A percentile compares a stretch with the other conserved stretches of the same genome.
Evolutionary conservation across 129 eudicot genomes (phyloP).

Genomic region (Ambrosia trifida): DNA sequence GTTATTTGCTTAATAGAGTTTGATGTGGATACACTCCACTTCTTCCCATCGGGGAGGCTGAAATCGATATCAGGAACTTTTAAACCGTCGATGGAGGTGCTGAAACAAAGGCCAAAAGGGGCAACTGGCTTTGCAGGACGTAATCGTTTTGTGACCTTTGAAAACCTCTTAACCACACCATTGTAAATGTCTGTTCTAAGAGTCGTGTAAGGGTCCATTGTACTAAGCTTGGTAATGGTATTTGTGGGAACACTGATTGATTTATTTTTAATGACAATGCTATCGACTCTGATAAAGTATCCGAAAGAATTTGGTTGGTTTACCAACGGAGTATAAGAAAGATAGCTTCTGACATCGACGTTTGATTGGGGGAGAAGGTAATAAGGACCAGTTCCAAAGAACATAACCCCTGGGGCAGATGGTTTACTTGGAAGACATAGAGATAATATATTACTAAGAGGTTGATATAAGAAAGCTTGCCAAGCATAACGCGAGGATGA

Average conservation of each 20-base stretch:
- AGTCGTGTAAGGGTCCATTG: conserved; percentile 31
- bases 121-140: background rate
- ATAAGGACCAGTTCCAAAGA: conserved; percentile 47
- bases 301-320: conserved; percentile 17
- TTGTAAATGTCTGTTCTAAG: conserved; percentile 29
- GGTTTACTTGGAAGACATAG: conserved; percentile 43
- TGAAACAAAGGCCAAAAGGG: background rate
- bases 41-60: background rate
- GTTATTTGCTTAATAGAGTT: conserved; percentile 10
- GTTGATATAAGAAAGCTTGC: conserved; percentile 31
- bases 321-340: conserved; percentile 39
- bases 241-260: conserved; percentile 12
- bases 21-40: background rate
- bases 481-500: conserved; percentile 35
- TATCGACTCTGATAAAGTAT: conserved; percentile 35
- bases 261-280: conserved; percentile 25
- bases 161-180: background rate
- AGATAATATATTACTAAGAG: conserved; percentile 33
- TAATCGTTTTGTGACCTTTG: background rate
- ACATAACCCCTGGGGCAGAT: conserved; percentile 35
- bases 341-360: conserved; percentile 25
- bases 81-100: background rate
- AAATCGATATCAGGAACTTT: background rate
- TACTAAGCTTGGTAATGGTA: conserved; percentile 30
- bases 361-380: conserved; percentile 36